Conservation (phyloP, 148 eudicot species). For the Salicornia ramosissima region DNA sequence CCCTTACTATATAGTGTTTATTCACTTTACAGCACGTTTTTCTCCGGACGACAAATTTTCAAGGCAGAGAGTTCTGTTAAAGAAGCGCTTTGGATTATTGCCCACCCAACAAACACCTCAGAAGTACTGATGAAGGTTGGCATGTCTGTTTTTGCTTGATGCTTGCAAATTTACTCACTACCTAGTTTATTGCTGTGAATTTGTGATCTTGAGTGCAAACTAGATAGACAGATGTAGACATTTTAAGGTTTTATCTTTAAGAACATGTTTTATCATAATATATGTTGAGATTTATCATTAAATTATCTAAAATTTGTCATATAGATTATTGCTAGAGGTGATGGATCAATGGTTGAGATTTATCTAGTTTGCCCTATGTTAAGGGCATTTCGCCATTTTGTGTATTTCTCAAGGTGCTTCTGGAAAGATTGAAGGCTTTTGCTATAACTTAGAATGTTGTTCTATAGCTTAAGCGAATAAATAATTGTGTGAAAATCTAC, state of each 20-base stretch:
- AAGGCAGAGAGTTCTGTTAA: constrained; percentile 78
- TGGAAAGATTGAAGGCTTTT: too few species aligned
- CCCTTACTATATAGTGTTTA: neutral
- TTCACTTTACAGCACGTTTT: constrained; percentile 65
- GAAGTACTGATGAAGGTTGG: constrained; percentile 48
- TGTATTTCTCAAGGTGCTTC: too few species aligned
- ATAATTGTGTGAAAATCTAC: too few species aligned
- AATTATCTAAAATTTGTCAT: too few species aligned
- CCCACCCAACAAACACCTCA: constrained; percentile 82
- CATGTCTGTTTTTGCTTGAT: neutral
- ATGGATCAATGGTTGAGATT: too few species aligned
- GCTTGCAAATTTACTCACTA: neutral
- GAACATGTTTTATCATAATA: neutral
- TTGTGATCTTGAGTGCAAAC: neutral
- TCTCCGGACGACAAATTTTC: constrained; percentile 98
- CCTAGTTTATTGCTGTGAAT: neutral
- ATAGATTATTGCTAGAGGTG: too few species aligned
- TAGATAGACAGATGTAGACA: neutral
- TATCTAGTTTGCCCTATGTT: too few species aligned
- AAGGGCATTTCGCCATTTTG: too few species aligned
- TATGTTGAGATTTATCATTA: neutral
- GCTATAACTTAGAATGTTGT: too few species aligned
- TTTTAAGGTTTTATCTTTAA: constrained; percentile 3
- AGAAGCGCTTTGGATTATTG: constrained; percentile 88
- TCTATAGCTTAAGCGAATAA: too few species aligned